A percentile compares a stretch with the other conserved stretches of the same genome.
phyloP scores from a whole-genome alignment of 2,329 filamentous ascomycete genomes.

The Epichloe hybrida region DNA sequence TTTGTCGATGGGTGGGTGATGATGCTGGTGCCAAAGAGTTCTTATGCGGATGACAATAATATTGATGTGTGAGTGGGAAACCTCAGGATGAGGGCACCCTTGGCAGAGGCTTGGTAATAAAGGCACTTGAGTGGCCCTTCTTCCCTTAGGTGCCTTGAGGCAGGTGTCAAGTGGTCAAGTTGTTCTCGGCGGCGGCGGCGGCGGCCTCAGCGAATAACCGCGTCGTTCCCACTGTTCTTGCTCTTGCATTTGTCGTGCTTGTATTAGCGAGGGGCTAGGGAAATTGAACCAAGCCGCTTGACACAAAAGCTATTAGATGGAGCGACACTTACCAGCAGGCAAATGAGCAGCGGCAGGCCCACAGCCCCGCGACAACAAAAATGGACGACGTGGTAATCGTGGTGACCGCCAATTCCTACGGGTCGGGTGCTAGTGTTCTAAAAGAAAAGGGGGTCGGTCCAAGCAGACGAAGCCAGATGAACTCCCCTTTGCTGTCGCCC shows the following conservation, averaged over 20 bases:
- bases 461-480: too few relatives aligned
- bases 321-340: neutral
- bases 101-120: too few relatives aligned
- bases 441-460: neutral
- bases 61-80: neutral
- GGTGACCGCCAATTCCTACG: constrained; percentile 1
- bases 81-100: neutral
- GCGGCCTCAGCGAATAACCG: too few relatives aligned
- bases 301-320: neutral
- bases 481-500: neutral
- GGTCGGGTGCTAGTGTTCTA: too few relatives aligned
- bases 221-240: too few relatives aligned
- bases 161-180: too few relatives aligned
- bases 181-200: too few relatives aligned
- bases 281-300: neutral
- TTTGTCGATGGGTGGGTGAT: neutral
- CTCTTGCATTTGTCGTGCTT: neutral
- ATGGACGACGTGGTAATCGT: neutral
- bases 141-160: too few relatives aligned
- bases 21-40: neutral
- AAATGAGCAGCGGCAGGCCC: neutral
- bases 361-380: neutral
- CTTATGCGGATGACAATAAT: neutral
- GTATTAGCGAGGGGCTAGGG: neutral
- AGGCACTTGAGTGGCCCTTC: too few relatives aligned